Evolutionary conservation across 1,284 basidiomycete genomes (phyloP).

Genomic region (Trichosporon coremiiforme): DNA sequence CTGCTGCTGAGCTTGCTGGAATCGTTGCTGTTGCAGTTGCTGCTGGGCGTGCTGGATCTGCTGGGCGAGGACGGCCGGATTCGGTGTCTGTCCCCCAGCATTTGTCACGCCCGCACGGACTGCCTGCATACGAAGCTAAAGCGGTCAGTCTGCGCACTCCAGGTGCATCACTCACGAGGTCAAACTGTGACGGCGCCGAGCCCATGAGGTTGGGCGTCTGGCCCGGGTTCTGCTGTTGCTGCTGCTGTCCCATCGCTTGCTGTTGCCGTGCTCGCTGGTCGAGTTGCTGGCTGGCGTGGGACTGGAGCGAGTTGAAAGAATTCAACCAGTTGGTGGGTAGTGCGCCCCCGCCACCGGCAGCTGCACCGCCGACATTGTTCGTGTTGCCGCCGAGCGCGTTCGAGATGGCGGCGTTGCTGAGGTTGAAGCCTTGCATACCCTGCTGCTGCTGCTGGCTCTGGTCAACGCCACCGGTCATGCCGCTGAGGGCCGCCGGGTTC

Average conservation of each 20-base stretch:
- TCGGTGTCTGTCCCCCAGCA: constrained; percentile 21
- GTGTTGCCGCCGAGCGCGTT: constrained; percentile 16
- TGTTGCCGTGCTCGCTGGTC: constrained; percentile 23
- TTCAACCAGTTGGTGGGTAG: constrained; percentile 30
- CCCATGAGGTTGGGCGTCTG: constrained; percentile 21
- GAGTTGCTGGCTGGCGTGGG: constrained; percentile 26
- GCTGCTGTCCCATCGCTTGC: constrained; percentile 17
- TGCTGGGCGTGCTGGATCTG: constrained; percentile 23
- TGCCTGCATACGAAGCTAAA: constrained; percentile 32
- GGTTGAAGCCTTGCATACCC: constrained; percentile 28
- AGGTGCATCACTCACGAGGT: constrained; percentile 25
- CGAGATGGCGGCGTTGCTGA: constrained; percentile 22
- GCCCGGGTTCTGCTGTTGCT: constrained; percentile 5
- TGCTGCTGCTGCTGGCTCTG: constrained; percentile 26
- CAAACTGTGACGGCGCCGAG: constrained; percentile 27
- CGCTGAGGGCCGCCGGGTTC: constrained; percentile 21
- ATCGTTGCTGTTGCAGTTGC: constrained; percentile 18
- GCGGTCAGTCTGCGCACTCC: constrained; percentile 8
- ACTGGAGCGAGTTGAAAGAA: constrained; percentile 30
- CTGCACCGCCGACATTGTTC: constrained; percentile 12
- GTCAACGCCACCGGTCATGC: constrained; percentile 22
- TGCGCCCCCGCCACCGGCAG: constrained; percentile 17
- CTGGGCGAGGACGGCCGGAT: constrained; percentile 26
- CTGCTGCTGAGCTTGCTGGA: constrained; percentile 10
- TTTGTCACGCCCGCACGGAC: constrained; percentile 22